phyloP scores from a whole-genome alignment of 2,329 filamentous ascomycete species.

The Colletotrichum sp. region DNA sequence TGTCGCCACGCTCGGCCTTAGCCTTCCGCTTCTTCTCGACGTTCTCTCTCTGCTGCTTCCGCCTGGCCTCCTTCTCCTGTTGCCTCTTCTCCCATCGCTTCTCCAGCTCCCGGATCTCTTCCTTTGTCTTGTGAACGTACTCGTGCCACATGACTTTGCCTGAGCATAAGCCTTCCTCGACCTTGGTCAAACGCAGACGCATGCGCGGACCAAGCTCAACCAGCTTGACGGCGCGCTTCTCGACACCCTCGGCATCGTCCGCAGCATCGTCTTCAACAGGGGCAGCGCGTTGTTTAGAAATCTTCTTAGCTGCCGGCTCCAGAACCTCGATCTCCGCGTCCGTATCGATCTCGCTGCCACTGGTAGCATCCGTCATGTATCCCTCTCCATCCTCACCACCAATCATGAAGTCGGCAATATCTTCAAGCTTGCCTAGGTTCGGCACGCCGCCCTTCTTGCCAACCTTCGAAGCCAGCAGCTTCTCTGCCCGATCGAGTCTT shows the following conservation, averaged over 20 bases:
- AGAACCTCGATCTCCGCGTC: slow-evolving; percentile 93
- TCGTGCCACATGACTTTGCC: slow-evolving; percentile 99
- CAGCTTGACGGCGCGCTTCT: slow-evolving; percentile 88
- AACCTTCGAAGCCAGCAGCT: slow-evolving; percentile 67
- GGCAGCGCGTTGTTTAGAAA: slow-evolving; percentile 54
- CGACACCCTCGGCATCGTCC: slow-evolving; percentile 63
- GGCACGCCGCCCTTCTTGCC: slow-evolving; percentile 76
- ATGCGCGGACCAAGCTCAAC: slow-evolving; percentile 92
- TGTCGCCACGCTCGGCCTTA: slow-evolving; percentile 39
- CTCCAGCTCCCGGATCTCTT: slow-evolving; percentile 80
- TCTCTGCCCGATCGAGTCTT: slow-evolving; percentile 84
- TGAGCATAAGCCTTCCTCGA: slow-evolving; percentile 89
- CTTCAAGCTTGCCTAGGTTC: slow-evolving; percentile 87
- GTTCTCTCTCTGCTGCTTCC: slow-evolving; percentile 85
- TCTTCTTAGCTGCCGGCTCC: slow-evolving; percentile 65
- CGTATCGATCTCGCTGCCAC: slow-evolving; percentile 90
- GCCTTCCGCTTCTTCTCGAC: slow-evolving; percentile 81
- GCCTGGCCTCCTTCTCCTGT: slow-evolving; percentile 82
- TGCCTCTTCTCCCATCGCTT: slow-evolving; percentile 79
- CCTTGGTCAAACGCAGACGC: slow-evolving; percentile 88
- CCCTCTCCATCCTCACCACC: slow-evolving; percentile 78
- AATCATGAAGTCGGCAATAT: slow-evolving; percentile 94
- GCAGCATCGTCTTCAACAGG: slow-evolving; percentile 49
- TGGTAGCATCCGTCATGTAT: slow-evolving; percentile 85
- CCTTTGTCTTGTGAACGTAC: slow-evolving; percentile 82